Conservation (phyloP, 1,284 basidiomycete species). For the Tilletia indica region DNA sequence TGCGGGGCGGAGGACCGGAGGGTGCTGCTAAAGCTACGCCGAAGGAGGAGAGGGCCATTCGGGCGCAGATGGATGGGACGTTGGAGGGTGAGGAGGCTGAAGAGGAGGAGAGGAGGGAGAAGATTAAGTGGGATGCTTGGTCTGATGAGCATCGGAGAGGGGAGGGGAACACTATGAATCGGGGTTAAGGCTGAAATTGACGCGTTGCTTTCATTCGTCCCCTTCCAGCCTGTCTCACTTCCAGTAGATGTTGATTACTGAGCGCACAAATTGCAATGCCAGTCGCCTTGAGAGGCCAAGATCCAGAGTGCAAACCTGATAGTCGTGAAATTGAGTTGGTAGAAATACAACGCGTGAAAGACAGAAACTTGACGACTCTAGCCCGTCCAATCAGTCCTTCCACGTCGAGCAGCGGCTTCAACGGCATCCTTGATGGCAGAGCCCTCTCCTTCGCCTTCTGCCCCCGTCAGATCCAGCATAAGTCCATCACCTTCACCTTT, state of each 20-base stretch:
- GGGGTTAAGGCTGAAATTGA: slow-evolving; percentile 60
- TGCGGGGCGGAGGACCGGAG: slow-evolving; percentile 75
- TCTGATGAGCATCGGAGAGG: slow-evolving; percentile 78
- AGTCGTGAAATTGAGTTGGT: too few species aligned
- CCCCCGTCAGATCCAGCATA: slow-evolving; percentile 67
- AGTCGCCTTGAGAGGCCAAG: too few species aligned
- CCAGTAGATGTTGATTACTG: too few species aligned
- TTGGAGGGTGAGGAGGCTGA: slow-evolving; percentile 67
- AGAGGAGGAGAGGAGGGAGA: slow-evolving; percentile 60
- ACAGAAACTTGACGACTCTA: slow-evolving; percentile 13
- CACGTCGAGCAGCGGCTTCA: slow-evolving; percentile 55
- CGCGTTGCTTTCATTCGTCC: too few species aligned
- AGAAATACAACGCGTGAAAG: too few species aligned
- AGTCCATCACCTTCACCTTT: slow-evolving; percentile 63
- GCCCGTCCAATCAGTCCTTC: slow-evolving; percentile 59
- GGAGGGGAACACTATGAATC: slow-evolving; percentile 90
- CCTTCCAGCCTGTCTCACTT: too few species aligned
- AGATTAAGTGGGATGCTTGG: slow-evolving; percentile 71
- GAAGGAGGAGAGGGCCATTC: slow-evolving; percentile 27
- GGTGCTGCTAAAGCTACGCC: slow-evolving; percentile 69
- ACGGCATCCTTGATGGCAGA: slow-evolving; percentile 62
- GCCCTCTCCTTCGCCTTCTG: slow-evolving; percentile 61
- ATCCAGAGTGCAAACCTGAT: too few species aligned
- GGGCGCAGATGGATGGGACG: slow-evolving; percentile 75
- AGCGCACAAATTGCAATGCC: too few species aligned